Conservation (phyloP, 2,329 filamentous ascomycete genomes). For the Trichoderma afroharzianum region DNA sequence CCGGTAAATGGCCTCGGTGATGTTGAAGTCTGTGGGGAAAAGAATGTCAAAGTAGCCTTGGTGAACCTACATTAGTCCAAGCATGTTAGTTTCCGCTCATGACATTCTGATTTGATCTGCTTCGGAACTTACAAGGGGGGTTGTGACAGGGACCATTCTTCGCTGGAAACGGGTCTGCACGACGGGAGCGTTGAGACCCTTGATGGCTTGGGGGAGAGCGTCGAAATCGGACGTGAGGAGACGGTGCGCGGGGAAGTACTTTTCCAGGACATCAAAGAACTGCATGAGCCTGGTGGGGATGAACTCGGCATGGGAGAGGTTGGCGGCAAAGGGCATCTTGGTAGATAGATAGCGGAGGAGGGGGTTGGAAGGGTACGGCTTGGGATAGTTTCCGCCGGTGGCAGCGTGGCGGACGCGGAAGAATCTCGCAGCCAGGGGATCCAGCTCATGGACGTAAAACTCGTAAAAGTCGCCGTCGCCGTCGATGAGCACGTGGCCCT, state of each 20-base stretch:
- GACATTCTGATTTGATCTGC: background rate
- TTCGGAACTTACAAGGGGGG: slow-evolving; percentile 69
- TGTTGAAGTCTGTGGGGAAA: slow-evolving; percentile 91
- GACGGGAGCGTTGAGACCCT: slow-evolving; percentile 86
- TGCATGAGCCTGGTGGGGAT: slow-evolving; percentile 93
- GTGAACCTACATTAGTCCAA: slow-evolving; percentile 63
- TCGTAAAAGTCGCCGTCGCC: slow-evolving; percentile 86
- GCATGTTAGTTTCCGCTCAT: background rate
- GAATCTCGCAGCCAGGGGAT: slow-evolving; percentile 79
- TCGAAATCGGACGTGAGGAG: slow-evolving; percentile 90
- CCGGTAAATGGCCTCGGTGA: slow-evolving; percentile 88
- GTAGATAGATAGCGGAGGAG: slow-evolving; percentile 60
- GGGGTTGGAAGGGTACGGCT: slow-evolving; percentile 53
- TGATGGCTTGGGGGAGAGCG: slow-evolving; percentile 74
- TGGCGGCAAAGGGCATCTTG: slow-evolving; percentile 66
- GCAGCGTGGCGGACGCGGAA: slow-evolving; percentile 80
- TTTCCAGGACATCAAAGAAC: slow-evolving; percentile 88
- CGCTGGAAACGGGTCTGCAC: slow-evolving; percentile 92
- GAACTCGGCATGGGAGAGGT: slow-evolving; percentile 82
- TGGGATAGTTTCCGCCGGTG: slow-evolving; percentile 59
- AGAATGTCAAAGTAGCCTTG: slow-evolving; percentile 99
- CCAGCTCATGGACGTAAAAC: slow-evolving; percentile 78
- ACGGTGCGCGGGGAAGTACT: slow-evolving; percentile 85
- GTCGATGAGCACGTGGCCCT: slow-evolving; percentile 86
- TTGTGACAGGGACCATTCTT: slow-evolving; percentile 82